These are phyloP conservation scores for Avena atlantica DNA, from an alignment of 176 grass and related monocot species.

Conservation along the genomic window DNA sequence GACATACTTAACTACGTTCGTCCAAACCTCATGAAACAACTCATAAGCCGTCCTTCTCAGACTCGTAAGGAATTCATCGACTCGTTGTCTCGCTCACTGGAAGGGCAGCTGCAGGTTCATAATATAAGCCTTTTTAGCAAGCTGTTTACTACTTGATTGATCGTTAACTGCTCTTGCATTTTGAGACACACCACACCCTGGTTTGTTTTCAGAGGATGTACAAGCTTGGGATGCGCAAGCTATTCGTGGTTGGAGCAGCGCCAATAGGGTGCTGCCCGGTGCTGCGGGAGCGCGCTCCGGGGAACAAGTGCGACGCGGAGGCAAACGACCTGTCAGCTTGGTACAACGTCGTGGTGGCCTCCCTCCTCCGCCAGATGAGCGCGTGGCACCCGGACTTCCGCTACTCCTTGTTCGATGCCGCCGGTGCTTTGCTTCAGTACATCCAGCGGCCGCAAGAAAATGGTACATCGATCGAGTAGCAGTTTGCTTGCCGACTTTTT, in stretches of 20 bases:
- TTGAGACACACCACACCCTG: too few species aligned
- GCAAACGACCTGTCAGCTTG: slow-evolving; percentile 56
- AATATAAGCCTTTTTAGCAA: too few species aligned
- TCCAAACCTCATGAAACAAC: slow-evolving; percentile 1
- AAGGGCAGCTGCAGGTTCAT: slow-evolving; percentile 30
- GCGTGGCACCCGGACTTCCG: slow-evolving; percentile 38
- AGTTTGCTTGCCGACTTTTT: neutral
- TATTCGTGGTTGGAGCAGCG: slow-evolving; percentile 55
- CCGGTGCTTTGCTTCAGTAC: slow-evolving; percentile 34
- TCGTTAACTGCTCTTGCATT: too few species aligned
- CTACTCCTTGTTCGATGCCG: slow-evolving; percentile 62
- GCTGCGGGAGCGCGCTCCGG: slow-evolving; percentile 48
- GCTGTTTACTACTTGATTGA: too few species aligned
- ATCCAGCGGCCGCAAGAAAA: slow-evolving; percentile 52
- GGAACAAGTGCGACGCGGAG: slow-evolving; percentile 39
- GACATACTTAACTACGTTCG: slow-evolving; percentile 55
- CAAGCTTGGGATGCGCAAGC: slow-evolving; percentile 59
- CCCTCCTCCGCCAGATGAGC: slow-evolving; percentile 48
- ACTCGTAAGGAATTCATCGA: slow-evolving; percentile 31
- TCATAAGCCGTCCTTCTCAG: neutral
- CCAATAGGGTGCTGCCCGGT: slow-evolving; percentile 66
- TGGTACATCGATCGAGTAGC: slow-evolving; percentile 35
- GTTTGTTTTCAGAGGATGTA: slow-evolving; percentile 54
- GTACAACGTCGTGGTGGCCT: slow-evolving; percentile 53
- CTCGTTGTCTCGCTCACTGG: slow-evolving; percentile 41